Evolutionary conservation across 441 rosid genomes (phyloP), one percentile per base, ranked within the genome.

Genomic region (Flueggea neowawraea): DNA sequence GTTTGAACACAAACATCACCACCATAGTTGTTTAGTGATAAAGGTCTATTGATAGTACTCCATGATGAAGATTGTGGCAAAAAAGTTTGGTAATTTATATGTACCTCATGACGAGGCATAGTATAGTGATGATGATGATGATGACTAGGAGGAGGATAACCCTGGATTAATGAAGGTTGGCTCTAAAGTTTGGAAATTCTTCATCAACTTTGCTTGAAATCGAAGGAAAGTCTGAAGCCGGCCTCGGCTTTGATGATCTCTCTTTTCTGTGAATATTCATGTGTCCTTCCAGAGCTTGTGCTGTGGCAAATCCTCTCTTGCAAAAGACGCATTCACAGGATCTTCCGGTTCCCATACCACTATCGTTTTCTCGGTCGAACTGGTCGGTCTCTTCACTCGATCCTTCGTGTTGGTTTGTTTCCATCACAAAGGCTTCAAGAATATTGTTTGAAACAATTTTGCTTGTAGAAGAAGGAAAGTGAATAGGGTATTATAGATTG

Each of bases 281-380:
- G 81, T 90, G 95, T 11, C 97, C 90, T 10, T 93, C 97, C 10
- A 90, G 67, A 45, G 97, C 97, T 68, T 90, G 95, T 4, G 91
- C 89, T 31, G 77, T 86, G 54, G 93, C 82, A 88, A 88, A 90
- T 8, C 93, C 97, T 61, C 82, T 75, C 82, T 75, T 83, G 84
- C 95, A 88, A 52, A 86, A 88, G 12, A 66, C 61, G 72, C 95
- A 90, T 63, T 78, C 84, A 22, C 88, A 88, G 14, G 80, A 73
- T 57, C 86, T 41, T 15, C 78, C 80, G 0, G 75, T 59, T 57
- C 80, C 81, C 11, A 22, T 16, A 11, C 52, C 67, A 6, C 74
- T 69, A 12, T 77, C 79, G 58, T 69, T 57, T 31, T 61, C 28
- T 53, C 72, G 75, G 52, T 78, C n/a, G n/a, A n/a, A n/a, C n/a